These are phyloP conservation scores for Ormosia emarginata DNA, from an alignment of 306 rosid species.

Conservation along the genomic window DNA sequence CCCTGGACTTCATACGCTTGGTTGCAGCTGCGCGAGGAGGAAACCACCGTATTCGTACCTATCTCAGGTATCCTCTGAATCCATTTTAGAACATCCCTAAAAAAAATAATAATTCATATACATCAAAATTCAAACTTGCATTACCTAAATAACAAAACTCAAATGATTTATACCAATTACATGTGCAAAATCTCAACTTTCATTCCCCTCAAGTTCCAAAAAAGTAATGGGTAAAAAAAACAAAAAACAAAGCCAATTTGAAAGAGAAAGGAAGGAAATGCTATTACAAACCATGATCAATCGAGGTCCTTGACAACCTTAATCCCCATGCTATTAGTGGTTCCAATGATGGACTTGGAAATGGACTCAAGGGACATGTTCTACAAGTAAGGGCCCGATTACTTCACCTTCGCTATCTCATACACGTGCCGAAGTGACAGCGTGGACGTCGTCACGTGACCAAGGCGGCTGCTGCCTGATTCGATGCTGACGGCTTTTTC, in stretches of 20 bases:
- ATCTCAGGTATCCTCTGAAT: too few relatives aligned
- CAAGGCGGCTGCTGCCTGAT: constrained; percentile 66
- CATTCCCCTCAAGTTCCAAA: neutral
- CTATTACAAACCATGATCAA: constrained; percentile 33
- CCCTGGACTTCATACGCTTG: too few relatives aligned
- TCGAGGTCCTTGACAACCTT: constrained; percentile 73
- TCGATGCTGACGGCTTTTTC: constrained; percentile 79
- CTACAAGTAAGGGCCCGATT: constrained; percentile 57
- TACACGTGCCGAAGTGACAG: constrained; percentile 66
- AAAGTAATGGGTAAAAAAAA: too few relatives aligned
- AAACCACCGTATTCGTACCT: too few relatives aligned
- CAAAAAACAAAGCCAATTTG: too few relatives aligned
- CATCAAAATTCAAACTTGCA: neutral
- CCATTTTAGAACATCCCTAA: too few relatives aligned
- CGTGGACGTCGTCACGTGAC: constrained; percentile 66
- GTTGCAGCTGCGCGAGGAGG: too few relatives aligned
- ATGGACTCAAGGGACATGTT: constrained; percentile 68
- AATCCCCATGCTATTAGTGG: constrained; percentile 78
- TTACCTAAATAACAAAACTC: neutral
- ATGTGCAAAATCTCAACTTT: neutral
- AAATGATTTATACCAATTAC: neutral
- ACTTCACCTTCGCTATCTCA: constrained; percentile 85
- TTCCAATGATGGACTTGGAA: constrained; percentile 72
- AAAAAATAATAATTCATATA: too few relatives aligned
- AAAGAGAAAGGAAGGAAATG: neutral